A percentile compares a stretch with the other conserved stretches of the same genome.
phyloP scores from a whole-genome alignment of 192 early-diverging fungal genomes.

The Linderina pennispora region DNA sequence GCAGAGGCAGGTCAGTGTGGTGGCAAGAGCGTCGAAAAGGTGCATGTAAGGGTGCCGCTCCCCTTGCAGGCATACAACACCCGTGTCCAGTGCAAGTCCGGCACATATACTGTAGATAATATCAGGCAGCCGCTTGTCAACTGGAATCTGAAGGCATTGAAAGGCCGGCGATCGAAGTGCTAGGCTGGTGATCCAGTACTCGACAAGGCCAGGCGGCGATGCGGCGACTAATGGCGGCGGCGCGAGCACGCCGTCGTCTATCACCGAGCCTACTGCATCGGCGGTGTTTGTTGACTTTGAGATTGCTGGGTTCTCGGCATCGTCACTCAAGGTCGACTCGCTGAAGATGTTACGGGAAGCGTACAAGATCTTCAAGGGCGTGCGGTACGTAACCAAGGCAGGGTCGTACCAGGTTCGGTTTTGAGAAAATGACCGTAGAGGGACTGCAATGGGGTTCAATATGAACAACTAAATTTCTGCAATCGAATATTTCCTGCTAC shows the following conservation, averaged over 20 bases:
- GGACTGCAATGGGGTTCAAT: no score
- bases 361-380: conserved; percentile 39
- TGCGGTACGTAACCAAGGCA: conserved; percentile 27
- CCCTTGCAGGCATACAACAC: conserved; percentile 33
- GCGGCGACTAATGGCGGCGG: neutral
- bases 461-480: no score
- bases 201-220: neutral
- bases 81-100: conserved; percentile 28
- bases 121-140: conserved; percentile 21
- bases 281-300: conserved; percentile 35
- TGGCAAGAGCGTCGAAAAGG: conserved; percentile 21
- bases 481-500: no score
- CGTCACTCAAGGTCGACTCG: conserved; percentile 35
- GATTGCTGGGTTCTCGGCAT: conserved; percentile 27
- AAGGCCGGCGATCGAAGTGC: conserved; percentile 4
- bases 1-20: conserved; percentile 15
- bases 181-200: conserved; percentile 19
- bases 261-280: neutral
- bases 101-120: conserved; percentile 23
- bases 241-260: neutral
- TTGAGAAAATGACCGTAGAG: no score
- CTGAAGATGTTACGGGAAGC: conserved; percentile 29
- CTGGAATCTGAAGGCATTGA: conserved; percentile 20
- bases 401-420: conserved; percentile 34
- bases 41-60: conserved; percentile 23